These are phyloP conservation scores for Colletotrichum sp. DNA, from an alignment of 2,329 filamentous ascomycete species.

Conservation along the genomic window DNA sequence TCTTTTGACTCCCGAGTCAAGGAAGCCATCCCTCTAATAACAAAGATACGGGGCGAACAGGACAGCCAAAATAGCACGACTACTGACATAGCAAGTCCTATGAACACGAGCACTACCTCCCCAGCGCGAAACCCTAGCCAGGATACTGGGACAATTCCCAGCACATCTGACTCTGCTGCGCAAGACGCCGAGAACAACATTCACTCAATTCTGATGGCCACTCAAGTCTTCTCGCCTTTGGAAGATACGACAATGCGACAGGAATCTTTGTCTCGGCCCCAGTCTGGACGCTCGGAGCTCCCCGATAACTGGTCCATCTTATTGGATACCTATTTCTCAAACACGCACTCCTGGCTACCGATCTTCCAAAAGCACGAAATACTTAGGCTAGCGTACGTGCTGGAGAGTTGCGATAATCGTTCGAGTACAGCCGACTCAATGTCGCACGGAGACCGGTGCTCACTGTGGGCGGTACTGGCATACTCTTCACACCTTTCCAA, in stretches of 20 bases:
- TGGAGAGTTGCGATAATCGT: neutral
- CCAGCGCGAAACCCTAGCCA: neutral
- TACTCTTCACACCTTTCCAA: neutral
- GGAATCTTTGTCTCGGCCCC: neutral
- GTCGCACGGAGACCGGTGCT: neutral
- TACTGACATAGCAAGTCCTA: neutral
- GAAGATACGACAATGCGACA: neutral
- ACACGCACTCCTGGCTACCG: neutral
- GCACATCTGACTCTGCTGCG: neutral
- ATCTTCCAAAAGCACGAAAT: constrained; percentile 14
- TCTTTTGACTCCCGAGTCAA: neutral
- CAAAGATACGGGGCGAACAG: neutral
- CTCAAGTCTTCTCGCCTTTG: neutral
- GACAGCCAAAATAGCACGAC: neutral
- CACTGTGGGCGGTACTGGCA: constrained; percentile 8
- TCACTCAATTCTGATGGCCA: neutral
- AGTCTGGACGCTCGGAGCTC: neutral
- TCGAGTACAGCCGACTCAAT: neutral
- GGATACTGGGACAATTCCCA: neutral
- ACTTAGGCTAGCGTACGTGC: neutral
- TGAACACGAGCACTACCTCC: neutral
- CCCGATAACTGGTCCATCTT: neutral
- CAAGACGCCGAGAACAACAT: neutral
- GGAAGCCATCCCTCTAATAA: neutral
- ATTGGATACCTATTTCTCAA: neutral